These are phyloP conservation scores for Ascoidea rubescens DNA, from an alignment of 805 yeast species.

Conservation along the genomic window DNA sequence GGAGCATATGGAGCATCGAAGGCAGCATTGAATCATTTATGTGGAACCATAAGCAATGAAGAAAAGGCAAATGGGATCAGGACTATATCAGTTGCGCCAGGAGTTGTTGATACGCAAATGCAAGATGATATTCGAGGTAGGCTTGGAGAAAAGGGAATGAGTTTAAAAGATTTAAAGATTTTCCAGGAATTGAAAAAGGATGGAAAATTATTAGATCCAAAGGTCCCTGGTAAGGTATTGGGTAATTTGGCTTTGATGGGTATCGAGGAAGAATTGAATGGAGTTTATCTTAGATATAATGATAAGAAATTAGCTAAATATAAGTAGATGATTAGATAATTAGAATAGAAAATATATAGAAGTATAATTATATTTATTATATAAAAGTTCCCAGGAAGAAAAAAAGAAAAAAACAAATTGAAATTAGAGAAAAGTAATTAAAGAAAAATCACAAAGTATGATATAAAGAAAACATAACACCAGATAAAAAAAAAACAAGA, in stretches of 20 bases:
- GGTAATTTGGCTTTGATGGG: slow-evolving; percentile 54
- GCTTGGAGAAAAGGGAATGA: slow-evolving; percentile 41
- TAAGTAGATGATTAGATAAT: background rate
- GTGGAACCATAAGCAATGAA: slow-evolving; percentile 40
- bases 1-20: slow-evolving; percentile 85
- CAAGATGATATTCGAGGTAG: slow-evolving; percentile 58
- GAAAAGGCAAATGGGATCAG: slow-evolving; percentile 50
- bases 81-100: slow-evolving; percentile 76
- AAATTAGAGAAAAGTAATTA: too few species aligned
- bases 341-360: background rate
- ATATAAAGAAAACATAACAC: too few species aligned
- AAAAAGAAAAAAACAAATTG: too few species aligned
- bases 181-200: slow-evolving; percentile 51
- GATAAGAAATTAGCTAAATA: slow-evolving; percentile 19
- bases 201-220: slow-evolving; percentile 48
- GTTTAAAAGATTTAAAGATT: slow-evolving; percentile 37
- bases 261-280: slow-evolving; percentile 42
- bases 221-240: slow-evolving; percentile 57
- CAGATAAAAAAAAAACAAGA: too few species aligned
- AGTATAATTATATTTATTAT: too few species aligned
- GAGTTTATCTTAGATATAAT: slow-evolving; percentile 51
- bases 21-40: slow-evolving; percentile 75
- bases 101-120: slow-evolving; percentile 89
- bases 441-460: too few species aligned
- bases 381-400: too few species aligned